phyloP scores from a whole-genome alignment of 2,329 filamentous ascomycete species.

The Sordariomycetes sp. region DNA sequence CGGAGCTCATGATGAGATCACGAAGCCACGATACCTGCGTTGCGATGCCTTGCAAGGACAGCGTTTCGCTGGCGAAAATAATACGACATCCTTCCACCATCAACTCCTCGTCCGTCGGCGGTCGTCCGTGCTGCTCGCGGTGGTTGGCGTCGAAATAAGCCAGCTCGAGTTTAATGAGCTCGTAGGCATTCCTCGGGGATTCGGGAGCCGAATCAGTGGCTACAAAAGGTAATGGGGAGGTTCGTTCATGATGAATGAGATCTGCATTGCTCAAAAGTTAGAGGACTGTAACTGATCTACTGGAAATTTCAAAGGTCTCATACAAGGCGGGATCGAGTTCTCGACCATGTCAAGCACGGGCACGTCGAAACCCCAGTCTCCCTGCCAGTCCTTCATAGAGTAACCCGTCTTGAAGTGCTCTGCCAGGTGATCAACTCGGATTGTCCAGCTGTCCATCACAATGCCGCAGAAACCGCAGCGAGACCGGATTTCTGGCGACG shows the following conservation, averaged over 20 bases:
- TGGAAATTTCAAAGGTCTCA: slow-evolving; percentile 28
- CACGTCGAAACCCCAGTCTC: slow-evolving; percentile 58
- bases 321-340: slow-evolving; percentile 56
- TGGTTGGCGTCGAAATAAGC: slow-evolving; percentile 40
- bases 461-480: slow-evolving; percentile 58
- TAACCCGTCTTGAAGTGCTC: slow-evolving; percentile 59
- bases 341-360: slow-evolving; percentile 54
- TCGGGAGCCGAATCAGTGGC: slow-evolving; percentile 33
- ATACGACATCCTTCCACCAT: slow-evolving; percentile 51
- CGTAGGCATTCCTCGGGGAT: slow-evolving; percentile 48
- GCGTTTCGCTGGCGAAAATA: slow-evolving; percentile 43
- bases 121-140: slow-evolving; percentile 26
- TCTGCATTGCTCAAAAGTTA: slow-evolving; percentile 38
- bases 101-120: slow-evolving; percentile 42
- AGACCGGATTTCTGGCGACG: slow-evolving; percentile 51
- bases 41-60: slow-evolving; percentile 27
- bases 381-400: slow-evolving; percentile 61
- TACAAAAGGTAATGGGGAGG: slow-evolving; percentile 43
- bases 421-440: slow-evolving; percentile 54
- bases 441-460: slow-evolving; percentile 52
- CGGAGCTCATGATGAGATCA: slow-evolving; percentile 45
- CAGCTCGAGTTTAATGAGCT: slow-evolving; percentile 50
- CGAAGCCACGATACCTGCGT: slow-evolving; percentile 43
- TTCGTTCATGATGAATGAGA: slow-evolving; percentile 55
- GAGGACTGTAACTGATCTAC: slow-evolving; percentile 25